Percentiles rank a stretch among this genome's conserved stretches.
Evolutionary conservation across 306 rosid genomes (phyloP).

Genomic region (Lathyrus oleraceus): DNA sequence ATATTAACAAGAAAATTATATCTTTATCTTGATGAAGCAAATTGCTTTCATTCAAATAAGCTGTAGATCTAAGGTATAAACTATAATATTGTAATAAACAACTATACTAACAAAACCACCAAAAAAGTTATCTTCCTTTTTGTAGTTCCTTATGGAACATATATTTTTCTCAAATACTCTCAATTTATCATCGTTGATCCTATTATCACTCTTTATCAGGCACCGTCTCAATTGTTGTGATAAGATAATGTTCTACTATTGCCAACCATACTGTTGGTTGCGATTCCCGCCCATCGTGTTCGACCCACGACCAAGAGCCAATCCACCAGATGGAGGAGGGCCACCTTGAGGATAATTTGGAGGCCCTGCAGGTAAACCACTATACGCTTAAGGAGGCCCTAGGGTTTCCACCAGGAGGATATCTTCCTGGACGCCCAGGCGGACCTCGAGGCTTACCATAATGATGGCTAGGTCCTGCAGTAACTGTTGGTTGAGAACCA

Average conservation of each 20-base stretch:
- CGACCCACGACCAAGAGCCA: slow-evolving; percentile 45
- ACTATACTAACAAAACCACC: not conserved
- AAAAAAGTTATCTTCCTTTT: not conserved
- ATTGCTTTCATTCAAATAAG: too few relatives aligned
- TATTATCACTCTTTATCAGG: too few relatives aligned
- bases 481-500: slow-evolving; percentile 47
- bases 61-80: too few relatives aligned
- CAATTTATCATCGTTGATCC: not conserved
- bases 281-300: slow-evolving; percentile 48
- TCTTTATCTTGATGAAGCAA: not conserved
- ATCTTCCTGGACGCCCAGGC: slow-evolving; percentile 55
- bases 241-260: slow-evolving; percentile 32
- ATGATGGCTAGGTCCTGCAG: slow-evolving; percentile 60
- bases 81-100: too few relatives aligned
- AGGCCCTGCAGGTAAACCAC: slow-evolving; percentile 33
- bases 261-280: slow-evolving; percentile 65
- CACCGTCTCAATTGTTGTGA: not conserved
- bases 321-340: slow-evolving; percentile 57
- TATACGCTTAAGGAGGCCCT: too few relatives aligned
- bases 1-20: not conserved
- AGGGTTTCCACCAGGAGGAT: slow-evolving; percentile 57
- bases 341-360: slow-evolving; percentile 58
- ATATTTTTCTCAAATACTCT: slow-evolving; percentile 1
- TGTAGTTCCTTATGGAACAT: not conserved
- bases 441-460: slow-evolving; percentile 60